Percentiles rank a stretch among this genome's conserved stretches.
phyloP scores from a whole-genome alignment of 148 eudicot species.

The Amaranthus cruentus region DNA sequence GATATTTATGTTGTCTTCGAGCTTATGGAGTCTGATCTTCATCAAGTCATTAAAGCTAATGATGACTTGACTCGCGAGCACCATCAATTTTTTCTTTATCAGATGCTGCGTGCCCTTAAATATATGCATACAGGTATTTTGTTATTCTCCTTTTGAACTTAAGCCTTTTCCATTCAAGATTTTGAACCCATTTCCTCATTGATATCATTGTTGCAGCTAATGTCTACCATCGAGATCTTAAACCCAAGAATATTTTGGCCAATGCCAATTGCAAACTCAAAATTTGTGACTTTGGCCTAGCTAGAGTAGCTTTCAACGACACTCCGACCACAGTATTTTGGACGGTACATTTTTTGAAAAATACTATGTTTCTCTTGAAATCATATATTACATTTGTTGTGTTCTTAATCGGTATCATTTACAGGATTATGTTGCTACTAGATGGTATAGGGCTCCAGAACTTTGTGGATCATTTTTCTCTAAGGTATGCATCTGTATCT shows the following conservation, averaged over 20 bases:
- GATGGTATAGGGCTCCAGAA: constrained; percentile 99
- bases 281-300: constrained; percentile 89
- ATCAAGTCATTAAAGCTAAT: constrained; percentile 86
- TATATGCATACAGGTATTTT: constrained; percentile 83
- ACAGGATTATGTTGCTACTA: constrained; percentile 94
- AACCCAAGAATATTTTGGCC: constrained; percentile 89
- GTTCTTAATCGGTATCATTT: not conserved
- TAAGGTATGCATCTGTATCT: constrained; percentile 28
- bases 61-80: constrained; percentile 87
- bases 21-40: constrained; percentile 92
- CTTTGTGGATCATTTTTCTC: constrained; percentile 85
- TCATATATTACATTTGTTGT: constrained; percentile 10
- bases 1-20: constrained; percentile 91
- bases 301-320: constrained; percentile 89
- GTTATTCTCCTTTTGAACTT: not conserved
- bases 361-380: not conserved
- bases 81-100: constrained; percentile 84
- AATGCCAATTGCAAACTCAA: constrained; percentile 93
- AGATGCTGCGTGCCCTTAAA: constrained; percentile 83
- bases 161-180: not conserved
- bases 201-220: constrained; percentile 56
- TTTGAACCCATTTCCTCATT: not conserved
- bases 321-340: constrained; percentile 75
- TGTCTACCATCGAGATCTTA: constrained; percentile 91
- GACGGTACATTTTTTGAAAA: constrained; percentile 48